Evolutionary conservation across 1,284 basidiomycete genomes (phyloP), one percentile per base, ranked within the genome.

Genomic region (Microbotryum lychnidis-dioicae): DNA sequence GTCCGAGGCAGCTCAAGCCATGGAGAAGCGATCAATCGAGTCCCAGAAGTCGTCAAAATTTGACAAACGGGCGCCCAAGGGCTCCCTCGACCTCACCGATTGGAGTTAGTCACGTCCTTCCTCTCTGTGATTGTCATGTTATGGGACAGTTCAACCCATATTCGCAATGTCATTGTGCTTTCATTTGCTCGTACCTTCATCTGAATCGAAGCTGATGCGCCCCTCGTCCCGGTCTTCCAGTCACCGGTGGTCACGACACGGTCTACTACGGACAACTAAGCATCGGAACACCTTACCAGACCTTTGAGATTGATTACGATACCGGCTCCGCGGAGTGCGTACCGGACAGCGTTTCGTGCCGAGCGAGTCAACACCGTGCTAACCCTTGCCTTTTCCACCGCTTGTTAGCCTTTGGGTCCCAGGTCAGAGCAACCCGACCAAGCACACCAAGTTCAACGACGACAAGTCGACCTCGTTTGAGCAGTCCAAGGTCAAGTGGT

Each of bases 181-280:
- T 42, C 16, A 12, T 51, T 8, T 51, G 6, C 14, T 42, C 21
- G 6, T 3, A 33, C 16, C 21, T 54, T 0, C n/a, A 33, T 18
- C 29, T 25, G 8, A 37, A 33, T 10, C 31, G 27, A 31, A n/a
- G 31, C 54, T 47, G 45, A 56, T 42, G 37, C 16, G 37, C 31
- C 54, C 18, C 21, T 55, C n/a, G 8, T 5, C 23, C 12, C 5
- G 14, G 0, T 50, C 18, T 7, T 33, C 20, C 62, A 67, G 65
- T 61, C 50, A 57, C 58, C n/a, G 65, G 61, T 50, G 67, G 65
- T 16, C 64, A 64, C 44, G 65, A 69, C 33, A 57, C 67, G 20
- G 53, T 63, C 5, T 69, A 66, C 52, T 69, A 52, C 47, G 67
- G 67, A 16, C 16, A n/a, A 5, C 44, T 64, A 23, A 31, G 56